Evolutionary conservation across 2,329 filamentous ascomycete genomes (phyloP), one percentile per base, ranked within the genome.

Genomic region (Penicillium sp.): DNA sequence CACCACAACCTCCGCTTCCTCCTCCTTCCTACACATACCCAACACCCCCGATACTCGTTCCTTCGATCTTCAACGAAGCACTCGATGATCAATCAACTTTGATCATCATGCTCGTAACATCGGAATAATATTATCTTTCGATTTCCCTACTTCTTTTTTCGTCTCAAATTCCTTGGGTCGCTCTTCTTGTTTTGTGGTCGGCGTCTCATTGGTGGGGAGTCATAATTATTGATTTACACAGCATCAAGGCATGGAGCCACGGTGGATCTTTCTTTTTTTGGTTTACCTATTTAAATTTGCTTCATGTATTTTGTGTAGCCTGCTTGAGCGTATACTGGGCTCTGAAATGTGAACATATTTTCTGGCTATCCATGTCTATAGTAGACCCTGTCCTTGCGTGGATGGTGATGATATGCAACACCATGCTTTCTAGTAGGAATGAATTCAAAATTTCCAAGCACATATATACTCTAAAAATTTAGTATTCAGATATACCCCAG

Each of bases 181-280:
- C n/a, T 39, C 49, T 53, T 51, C 34, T 28, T 44, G 51, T 44
- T 52, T 57, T 49, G 51, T 58, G 56, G 36, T 44, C 47, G 68
- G 69, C 65, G 68, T 66, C 61, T 64, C 58, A 50, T 57, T 52
- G 61, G 60, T 43, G 46, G 60, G 52, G 58, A 51, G 55, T 61
- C 45, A 63, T 55, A 46, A 51, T 39, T 11, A 53, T 51, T 57
- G 60, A 44, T 54, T 56, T 58, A 51, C 28, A 54, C 61, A 62
- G 64, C 67, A 70, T 71, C 44, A 55, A 56, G 63, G 55, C 49
- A 61, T 51, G 67, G 66, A 65, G 67, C 64, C 55, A 56, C 29
- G 60, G 63, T 58, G 62, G 61, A 57, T 53, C 45, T 50, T 54
- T 44, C 61, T 29, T 51, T 46, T 19, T 46, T 47, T 37, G n/a